Evolutionary conservation across 371 early-diverging fungal genomes (phyloP), one percentile per base, ranked within the genome.

Genomic region (Zychaea mexicana): DNA sequence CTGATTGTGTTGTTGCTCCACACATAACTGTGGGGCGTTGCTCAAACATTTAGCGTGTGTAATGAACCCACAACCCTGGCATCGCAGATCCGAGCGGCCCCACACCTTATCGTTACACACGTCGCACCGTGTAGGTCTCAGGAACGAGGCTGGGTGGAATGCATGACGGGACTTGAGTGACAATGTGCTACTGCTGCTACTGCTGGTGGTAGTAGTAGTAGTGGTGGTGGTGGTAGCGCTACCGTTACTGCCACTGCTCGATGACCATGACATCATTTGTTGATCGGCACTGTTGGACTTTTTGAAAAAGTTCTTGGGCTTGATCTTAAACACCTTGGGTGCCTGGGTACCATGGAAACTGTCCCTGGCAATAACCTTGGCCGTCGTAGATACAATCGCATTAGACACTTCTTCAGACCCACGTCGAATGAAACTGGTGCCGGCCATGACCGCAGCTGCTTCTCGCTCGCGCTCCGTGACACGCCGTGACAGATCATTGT

Each of bases 41-140:
- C 61, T 46, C 3, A 79, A n/a, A 54, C 82, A 82, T 39, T 77
- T 58, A 17, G 64, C 93, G 92, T 72, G 84, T 70, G 28, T 85
- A 81, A 68, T 78, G 82, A 28, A 88, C 82, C 57, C 93, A 49
- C 63, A 67, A 26, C 60, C 74, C 32, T 86, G 85, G 74, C 97
- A 97, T 13, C 87, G 75, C 56, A 90, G 67, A 61, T 93, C 94
- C 42, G 86, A 85, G 2, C 89, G 72, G 10, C 94, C 92, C 92
- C 95, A 92, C 52, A 96, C 83, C 60, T 92, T 92, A 42, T 96
- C 96, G 24, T 82, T 78, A 62, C 97, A 96, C 33, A 78, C 79
- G 57, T 93, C 94, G 65, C 97, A 95, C 24, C 90, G 90, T 27
- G 85, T 73, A 4, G 93, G 90, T 28, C 88, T 78, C 31, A 90